Percentiles rank a stretch among this genome's conserved stretches.
Evolutionary conservation across 805 yeast genomes (phyloP).

Genomic region (Kodamaea sagamina): DNA sequence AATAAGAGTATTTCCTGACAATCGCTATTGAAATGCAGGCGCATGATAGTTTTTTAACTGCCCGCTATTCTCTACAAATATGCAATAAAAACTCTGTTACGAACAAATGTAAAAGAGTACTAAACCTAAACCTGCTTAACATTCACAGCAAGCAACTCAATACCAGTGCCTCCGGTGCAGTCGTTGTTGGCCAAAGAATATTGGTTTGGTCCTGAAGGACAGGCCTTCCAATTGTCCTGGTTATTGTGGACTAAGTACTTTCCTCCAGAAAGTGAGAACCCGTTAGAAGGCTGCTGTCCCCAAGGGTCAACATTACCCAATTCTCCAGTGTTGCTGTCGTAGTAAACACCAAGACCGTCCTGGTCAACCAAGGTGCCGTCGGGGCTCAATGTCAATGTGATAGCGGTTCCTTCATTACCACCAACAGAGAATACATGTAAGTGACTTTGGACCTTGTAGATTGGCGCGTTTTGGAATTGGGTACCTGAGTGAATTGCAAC

Average conservation of each 20-base stretch:
- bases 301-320: constrained; percentile 36
- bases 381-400: constrained; percentile 24
- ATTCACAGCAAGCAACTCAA: constrained; percentile 25
- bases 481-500: constrained; percentile 28
- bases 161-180: constrained; percentile 32
- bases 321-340: constrained; percentile 33
- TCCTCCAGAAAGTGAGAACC: constrained; percentile 42
- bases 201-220: constrained; percentile 31
- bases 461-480: constrained; percentile 25
- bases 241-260: constrained; percentile 35
- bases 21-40: too few relatives aligned
- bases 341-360: constrained; percentile 30
- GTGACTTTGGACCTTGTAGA: constrained; percentile 32
- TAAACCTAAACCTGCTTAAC: constrained; percentile 9
- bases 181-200: constrained; percentile 28
- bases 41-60: too few relatives aligned
- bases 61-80: too few relatives aligned
- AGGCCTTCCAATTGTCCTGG: constrained; percentile 39
- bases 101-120: too few relatives aligned
- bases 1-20: too few relatives aligned
- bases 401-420: constrained; percentile 30
- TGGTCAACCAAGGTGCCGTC: constrained; percentile 35
- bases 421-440: constrained; percentile 38
- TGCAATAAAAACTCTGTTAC: too few relatives aligned
- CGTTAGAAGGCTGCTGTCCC: constrained; percentile 35